phyloP scores from a whole-genome alignment of 1,284 basidiomycete genomes.

The Exobasidium rhododendri region DNA sequence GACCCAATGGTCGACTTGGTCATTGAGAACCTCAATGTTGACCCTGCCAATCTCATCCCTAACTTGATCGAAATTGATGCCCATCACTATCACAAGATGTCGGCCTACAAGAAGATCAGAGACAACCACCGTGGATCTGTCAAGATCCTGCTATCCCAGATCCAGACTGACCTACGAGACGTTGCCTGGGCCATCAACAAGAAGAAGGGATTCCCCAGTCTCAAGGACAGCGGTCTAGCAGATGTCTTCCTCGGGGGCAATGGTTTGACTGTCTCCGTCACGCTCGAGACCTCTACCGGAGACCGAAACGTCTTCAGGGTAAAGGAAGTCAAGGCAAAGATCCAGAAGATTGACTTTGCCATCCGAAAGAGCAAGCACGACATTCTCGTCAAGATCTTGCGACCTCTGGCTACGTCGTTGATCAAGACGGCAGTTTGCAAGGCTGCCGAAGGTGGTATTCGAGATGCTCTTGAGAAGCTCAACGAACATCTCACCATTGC shows the following conservation, averaged over 20 bases:
- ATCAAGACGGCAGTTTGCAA: slow-evolving; percentile 88
- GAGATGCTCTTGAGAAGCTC: slow-evolving; percentile 76
- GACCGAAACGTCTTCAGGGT: slow-evolving; percentile 69
- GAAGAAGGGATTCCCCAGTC: slow-evolving; percentile 67
- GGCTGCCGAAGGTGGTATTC: slow-evolving; percentile 73
- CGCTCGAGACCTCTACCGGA: slow-evolving; percentile 63
- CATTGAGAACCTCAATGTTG: slow-evolving; percentile 86
- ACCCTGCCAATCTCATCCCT: slow-evolving; percentile 65
- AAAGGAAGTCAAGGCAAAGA: slow-evolving; percentile 72
- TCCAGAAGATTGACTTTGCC: slow-evolving; percentile 80
- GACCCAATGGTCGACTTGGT: slow-evolving; percentile 63
- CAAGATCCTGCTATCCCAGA: slow-evolving; percentile 62
- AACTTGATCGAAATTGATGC: slow-evolving; percentile 75
- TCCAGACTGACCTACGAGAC: slow-evolving; percentile 91
- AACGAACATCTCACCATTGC: slow-evolving; percentile 82
- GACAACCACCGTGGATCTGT: slow-evolving; percentile 42
- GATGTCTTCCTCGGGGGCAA: slow-evolving; percentile 82
- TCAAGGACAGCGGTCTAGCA: slow-evolving; percentile 84
- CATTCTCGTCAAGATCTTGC: slow-evolving; percentile 77
- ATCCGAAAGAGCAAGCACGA: slow-evolving; percentile 90
- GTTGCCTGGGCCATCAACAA: slow-evolving; percentile 70
- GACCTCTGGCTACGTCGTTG: slow-evolving; percentile 57
- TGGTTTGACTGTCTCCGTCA: slow-evolving; percentile 62
- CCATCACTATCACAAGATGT: slow-evolving; percentile 77
- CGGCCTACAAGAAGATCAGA: slow-evolving; percentile 36